Percentiles rank a stretch among this genome's conserved stretches.
Evolutionary conservation across 176 grass and related monocot species (phyloP).

Genomic region (Paspalum vaginatum): DNA sequence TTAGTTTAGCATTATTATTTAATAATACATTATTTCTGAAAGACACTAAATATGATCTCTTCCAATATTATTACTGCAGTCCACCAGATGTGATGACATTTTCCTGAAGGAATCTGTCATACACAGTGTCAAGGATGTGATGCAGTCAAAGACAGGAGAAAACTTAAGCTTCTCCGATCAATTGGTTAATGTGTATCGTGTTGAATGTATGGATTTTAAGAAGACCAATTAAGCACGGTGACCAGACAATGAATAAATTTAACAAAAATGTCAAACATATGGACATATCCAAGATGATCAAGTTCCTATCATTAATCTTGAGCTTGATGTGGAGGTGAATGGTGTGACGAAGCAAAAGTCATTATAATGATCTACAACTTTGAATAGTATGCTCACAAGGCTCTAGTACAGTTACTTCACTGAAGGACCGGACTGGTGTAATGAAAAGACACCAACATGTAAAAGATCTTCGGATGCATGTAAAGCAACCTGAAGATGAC

Average conservation of each 20-base stretch:
- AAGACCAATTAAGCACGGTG: not conserved
- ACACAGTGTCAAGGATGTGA: constrained; percentile 2
- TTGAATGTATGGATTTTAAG: not conserved
- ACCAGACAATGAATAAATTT: not conserved
- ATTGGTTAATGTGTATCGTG: not conserved
- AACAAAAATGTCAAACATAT: constrained; percentile 4
- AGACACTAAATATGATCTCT: not conserved
- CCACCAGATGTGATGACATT: constrained; percentile 7
- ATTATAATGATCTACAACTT: not conserved
- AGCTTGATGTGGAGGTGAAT: not conserved
- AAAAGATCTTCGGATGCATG: not conserved
- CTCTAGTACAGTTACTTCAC: not conserved
- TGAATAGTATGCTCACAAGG: constrained; percentile 3
- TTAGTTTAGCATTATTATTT: not conserved
- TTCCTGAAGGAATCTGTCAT: constrained; percentile 24
- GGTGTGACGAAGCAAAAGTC: not conserved
- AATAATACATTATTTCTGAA: not conserved
- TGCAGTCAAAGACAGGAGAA: constrained; percentile 1
- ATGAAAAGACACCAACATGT: not conserved
- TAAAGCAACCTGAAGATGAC: not conserved
- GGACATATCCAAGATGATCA: not conserved
- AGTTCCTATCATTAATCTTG: not conserved
- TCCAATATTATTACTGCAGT: not conserved
- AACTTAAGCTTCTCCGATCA: not conserved
- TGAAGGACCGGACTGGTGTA: not conserved